Evolutionary conservation across 768 basidiomycete species (phyloP), one percentile per base, ranked within the genome.

Genomic region (Leucocoprinus leucothites): DNA sequence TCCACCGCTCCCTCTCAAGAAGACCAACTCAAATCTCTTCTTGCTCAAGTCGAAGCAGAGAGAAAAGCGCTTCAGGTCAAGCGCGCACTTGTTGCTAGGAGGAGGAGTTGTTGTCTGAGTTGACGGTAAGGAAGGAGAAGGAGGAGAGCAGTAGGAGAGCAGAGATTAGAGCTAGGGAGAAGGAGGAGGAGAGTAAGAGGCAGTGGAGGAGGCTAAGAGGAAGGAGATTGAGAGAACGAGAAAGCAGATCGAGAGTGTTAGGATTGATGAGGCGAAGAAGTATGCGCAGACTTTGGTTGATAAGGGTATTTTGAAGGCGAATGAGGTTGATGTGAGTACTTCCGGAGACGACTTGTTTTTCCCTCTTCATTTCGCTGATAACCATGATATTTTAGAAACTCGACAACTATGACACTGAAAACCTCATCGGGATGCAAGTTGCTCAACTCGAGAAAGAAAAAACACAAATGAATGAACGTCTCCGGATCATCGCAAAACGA

Each of bases 401-500:
- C 69, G 89, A 92, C 62, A 84, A 83, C 48, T 77, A 90, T 58
- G 92, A 92, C 68, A 94, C 93, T 8, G 87, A 91, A 63, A 84
- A 84, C 45, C 82, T 98, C 58, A 87, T 98, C 69, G 82, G 81
- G 26, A 82, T 97, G 61, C 94, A 97, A 69, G 94, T 97, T 35
- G 87, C 93, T 61, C 94, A 98, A 66, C 79, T 98, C 43, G 97
- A 97, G 74, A 97, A 96, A 74, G 95, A 98, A 74, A 96, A 94
- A 79, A 87, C 84, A 63, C 90, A 94, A 61, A 76, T 91, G 60
- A 80, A 79, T 55, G 90, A 94, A 63, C 82, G 89, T 19, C 78
- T 96, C 46, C 86, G 93, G 21, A 82, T 95, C 60, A 80, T 87
- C 42, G 68, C 85, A 35, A 98, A 98, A 73, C 88, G 94, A 22